Percentiles rank a stretch among this genome's conserved stretches.
phyloP scores from a whole-genome alignment of 345 rosid species.

The Corymbia maculata region DNA sequence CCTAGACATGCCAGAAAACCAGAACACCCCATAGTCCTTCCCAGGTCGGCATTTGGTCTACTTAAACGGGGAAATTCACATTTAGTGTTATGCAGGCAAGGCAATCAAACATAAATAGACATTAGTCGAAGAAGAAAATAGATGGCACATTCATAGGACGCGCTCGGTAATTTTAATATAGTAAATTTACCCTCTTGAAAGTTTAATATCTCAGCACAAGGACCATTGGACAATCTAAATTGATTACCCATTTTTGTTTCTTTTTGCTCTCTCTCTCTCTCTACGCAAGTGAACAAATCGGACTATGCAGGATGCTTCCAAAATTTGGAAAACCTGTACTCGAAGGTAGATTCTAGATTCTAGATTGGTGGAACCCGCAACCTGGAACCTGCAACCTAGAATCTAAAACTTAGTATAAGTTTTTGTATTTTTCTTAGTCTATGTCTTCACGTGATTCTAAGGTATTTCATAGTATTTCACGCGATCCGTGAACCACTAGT shows the following conservation, averaged over 20 bases:
- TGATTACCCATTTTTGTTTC: background rate
- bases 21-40: background rate
- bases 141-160: background rate
- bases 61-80: background rate
- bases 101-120: too few species aligned
- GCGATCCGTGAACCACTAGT: too few species aligned
- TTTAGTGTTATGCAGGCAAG: too few species aligned
- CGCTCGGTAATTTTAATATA: fast-evolving
- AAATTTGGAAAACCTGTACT: too few species aligned
- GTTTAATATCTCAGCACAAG: background rate
- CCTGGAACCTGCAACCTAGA: too few species aligned
- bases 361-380: too few species aligned
- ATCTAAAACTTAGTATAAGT: too few species aligned
- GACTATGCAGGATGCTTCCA: background rate
- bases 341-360: too few species aligned
- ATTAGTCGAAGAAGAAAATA: background rate
- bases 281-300: fast-evolving
- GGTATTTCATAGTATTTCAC: too few species aligned
- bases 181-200: background rate
- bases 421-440: too few species aligned
- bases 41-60: background rate
- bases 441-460: too few species aligned
- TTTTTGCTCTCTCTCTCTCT: background rate
- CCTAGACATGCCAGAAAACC: background rate
- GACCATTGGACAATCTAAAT: background rate